Conservation (phyloP, 2,329 filamentous ascomycete genomes). For the Graphilbum sp. region DNA sequence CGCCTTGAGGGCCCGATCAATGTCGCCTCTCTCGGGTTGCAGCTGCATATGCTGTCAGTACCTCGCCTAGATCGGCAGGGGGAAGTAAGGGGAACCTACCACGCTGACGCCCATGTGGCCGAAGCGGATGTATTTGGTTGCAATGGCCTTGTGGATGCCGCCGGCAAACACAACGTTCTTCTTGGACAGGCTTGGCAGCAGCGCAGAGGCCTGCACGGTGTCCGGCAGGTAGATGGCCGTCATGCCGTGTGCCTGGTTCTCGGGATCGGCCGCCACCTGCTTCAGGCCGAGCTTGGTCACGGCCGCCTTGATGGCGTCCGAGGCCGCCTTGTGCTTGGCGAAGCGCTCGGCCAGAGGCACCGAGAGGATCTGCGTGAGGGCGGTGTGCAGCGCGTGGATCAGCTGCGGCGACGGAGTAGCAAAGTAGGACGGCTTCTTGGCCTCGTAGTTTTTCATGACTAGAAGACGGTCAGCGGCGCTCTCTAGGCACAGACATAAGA, state of each 20-base stretch:
- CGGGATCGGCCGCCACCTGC: conserved; percentile 69
- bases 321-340: conserved; percentile 60
- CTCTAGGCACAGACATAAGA: too few species aligned
- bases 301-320: conserved; percentile 73
- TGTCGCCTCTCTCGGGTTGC: conserved; percentile 61
- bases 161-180: conserved; percentile 90
- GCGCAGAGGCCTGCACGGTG: conserved; percentile 58
- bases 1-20: conserved; percentile 69
- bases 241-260: conserved; percentile 94
- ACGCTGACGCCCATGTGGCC: conserved; percentile 96
- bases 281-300: conserved; percentile 68
- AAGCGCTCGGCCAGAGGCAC: conserved; percentile 70
- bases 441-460: conserved; percentile 99
- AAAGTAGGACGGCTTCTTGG: conserved; percentile 94
- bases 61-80: too few species aligned
- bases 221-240: conserved; percentile 94
- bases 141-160: conserved; percentile 91
- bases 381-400: conserved; percentile 79
- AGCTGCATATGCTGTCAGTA: conserved; percentile 29
- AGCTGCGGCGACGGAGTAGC: conserved; percentile 92
- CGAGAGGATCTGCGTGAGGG: conserved; percentile 72
- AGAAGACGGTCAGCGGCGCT: not conserved
- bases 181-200: conserved; percentile 70
- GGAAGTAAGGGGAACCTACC: conserved; percentile 33
- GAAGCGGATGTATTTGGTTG: conserved; percentile 82